Percentiles rank a stretch among this genome's conserved stretches.
These are phyloP conservation scores for Collybiopsis luxurians DNA, from an alignment of 768 basidiomycete genomes.

Conservation along the genomic window DNA sequence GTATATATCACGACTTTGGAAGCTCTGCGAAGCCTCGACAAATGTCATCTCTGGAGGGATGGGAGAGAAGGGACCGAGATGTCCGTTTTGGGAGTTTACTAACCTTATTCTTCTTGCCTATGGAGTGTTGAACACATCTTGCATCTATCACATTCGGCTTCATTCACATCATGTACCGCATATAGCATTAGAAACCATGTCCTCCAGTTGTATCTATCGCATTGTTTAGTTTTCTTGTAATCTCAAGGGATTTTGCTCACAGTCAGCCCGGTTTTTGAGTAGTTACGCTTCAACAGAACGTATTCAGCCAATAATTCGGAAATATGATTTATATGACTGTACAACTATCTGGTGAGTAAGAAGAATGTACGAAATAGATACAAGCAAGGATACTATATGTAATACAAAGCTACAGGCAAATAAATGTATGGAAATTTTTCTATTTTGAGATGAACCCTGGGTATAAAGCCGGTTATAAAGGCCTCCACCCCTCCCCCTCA, in stretches of 20 bases:
- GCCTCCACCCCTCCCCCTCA: slow-evolving; percentile 55
- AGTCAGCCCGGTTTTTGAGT: background rate
- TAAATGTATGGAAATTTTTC: background rate
- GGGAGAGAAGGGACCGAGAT: background rate
- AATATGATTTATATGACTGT: no score
- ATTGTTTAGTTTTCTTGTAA: background rate
- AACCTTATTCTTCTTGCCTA: background rate
- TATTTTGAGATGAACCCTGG: background rate
- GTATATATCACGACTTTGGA: background rate
- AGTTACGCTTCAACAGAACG: no score
- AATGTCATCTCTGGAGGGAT: background rate
- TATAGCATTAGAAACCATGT: slow-evolving; percentile 4
- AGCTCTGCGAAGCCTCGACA: background rate
- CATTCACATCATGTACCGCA: slow-evolving; percentile 5
- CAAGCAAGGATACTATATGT: background rate
- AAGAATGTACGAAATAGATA: background rate
- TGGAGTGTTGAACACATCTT: background rate
- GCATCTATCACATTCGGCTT: background rate
- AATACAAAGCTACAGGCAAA: background rate
- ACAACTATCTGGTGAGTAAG: background rate
- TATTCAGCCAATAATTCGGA: no score
- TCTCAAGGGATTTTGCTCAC: background rate
- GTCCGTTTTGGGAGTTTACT: no score
- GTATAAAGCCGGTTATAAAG: slow-evolving; percentile 29
- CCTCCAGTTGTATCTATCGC: background rate